A percentile compares a stretch with the other conserved stretches of the same genome.
Conservation (phyloP, 441 rosid genomes). For the Monsonia emarginata region DNA sequence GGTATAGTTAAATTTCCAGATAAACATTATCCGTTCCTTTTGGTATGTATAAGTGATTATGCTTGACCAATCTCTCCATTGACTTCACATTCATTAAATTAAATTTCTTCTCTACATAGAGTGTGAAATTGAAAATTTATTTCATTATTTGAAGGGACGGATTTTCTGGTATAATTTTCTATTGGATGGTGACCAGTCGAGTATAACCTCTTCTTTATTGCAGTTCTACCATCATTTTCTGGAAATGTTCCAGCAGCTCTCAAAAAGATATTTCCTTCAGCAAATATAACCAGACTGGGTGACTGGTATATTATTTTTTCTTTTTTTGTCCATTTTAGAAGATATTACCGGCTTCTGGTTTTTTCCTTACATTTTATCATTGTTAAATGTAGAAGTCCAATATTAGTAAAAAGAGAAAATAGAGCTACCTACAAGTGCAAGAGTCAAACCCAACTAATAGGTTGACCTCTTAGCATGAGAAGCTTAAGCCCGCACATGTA, state of each 20-base stretch:
- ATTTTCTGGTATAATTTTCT: neutral
- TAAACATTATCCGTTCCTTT: neutral
- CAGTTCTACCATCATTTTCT: constrained; percentile 95
- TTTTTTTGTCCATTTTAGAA: neutral
- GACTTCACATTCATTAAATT: neutral
- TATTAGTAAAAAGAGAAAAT: no score
- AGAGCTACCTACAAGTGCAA: no score
- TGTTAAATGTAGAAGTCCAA: no score
- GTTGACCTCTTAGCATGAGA: no score
- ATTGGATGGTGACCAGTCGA: constrained; percentile 7
- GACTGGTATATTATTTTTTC: constrained; percentile 53
- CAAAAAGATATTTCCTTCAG: constrained; percentile 57
- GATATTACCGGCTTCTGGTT: neutral
- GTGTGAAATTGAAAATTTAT: neutral
- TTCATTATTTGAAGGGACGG: neutral
- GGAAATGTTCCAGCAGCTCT: constrained; percentile 95
- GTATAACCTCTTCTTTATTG: constrained; percentile 17
- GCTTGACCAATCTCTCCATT: neutral
- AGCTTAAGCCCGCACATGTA: no score
- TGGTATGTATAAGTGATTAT: constrained; percentile 4
- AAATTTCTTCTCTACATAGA: neutral
- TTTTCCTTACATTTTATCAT: neutral
- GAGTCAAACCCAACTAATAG: no score
- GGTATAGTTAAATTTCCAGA: constrained; percentile 34
- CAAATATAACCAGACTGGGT: constrained; percentile 80